Evolutionary conservation across 169 alveolate species (phyloP).

Genomic region (Eimeria tenella): DNA sequence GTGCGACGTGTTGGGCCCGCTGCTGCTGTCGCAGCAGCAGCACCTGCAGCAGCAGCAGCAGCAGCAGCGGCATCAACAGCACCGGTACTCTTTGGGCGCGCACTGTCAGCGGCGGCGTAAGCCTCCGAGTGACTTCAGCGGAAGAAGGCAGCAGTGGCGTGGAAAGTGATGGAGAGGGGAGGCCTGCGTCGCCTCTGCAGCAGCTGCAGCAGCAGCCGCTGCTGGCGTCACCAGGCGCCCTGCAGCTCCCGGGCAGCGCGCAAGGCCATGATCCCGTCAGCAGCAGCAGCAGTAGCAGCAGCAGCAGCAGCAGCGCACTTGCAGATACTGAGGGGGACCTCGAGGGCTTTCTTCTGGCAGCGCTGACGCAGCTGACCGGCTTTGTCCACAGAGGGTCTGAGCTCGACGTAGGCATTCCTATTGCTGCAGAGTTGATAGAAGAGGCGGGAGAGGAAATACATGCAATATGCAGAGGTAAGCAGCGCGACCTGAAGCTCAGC

Average conservation of each 20-base stretch:
- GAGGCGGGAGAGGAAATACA: slow-evolving; percentile 20
- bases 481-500: too few species aligned
- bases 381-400: background rate
- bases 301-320: background rate
- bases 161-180: slow-evolving; percentile 19
- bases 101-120: slow-evolving; percentile 14
- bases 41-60: background rate
- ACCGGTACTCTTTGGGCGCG: slow-evolving; percentile 12
- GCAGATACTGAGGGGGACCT: background rate
- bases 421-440: background rate
- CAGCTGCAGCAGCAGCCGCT: background rate
- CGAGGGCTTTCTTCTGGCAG: background rate
- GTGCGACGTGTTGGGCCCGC: slow-evolving; percentile 6
- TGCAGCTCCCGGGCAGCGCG: background rate
- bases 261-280: background rate
- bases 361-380: background rate
- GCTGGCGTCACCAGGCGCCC: background rate
- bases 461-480: slow-evolving; percentile 9
- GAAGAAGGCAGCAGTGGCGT: slow-evolving; percentile 4
- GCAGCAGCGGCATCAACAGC: background rate
- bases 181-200: background rate
- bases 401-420: slow-evolving; percentile 6
- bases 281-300: background rate
- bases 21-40: slow-evolving; percentile 30
- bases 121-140: slow-evolving; percentile 11